Evolutionary conservation across 1,284 basidiomycete genomes (phyloP), one percentile per base, ranked within the genome.

Genomic region (Irpex sp.): DNA sequence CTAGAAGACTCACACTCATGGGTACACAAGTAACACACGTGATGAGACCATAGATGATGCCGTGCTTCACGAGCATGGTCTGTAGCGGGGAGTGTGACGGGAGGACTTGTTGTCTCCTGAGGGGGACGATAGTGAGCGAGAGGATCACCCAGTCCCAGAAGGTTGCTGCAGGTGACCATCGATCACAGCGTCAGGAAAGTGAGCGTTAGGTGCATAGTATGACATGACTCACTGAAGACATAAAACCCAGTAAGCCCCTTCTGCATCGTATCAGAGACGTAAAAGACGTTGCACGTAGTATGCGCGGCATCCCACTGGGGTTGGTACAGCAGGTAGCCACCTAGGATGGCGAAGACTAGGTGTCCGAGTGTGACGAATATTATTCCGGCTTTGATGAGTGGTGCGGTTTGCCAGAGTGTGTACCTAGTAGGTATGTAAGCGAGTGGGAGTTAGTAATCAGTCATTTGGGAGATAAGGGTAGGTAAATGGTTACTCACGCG

Each of bases 71-170:
- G 6, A 63, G 19, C 4, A 51, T 39, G 9, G 54, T 23, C 59
- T 58, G 60, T 7, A 63, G 42, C 33, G 37, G 55, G 12, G 58
- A 63, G 8, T 37, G 21, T 16, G 33, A 28, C 16, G 62, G 28
- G 28, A 33, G 42, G 14, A 56, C 36, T n/a, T 58, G 45, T 36
- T 57, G 45, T n/a, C 56, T 28, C 18, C 59, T 19, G 19, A 63
- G 47, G 0, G 52, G 59, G 14, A 37, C 48, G 12, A 61, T 23
- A 4, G 62, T 63, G 19, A 54, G 12, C 9, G 55, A 19, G 42
- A 63, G 59, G 19, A 63, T 63, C 18, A 54, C 35, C 14, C 49
- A 28, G 56, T 63, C 62, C 54, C 55, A 61, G 4, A 48, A 23
- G 12, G 60, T 16, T n/a, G 62, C 62, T 63, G 45, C 21, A 16